Percentiles rank a stretch among this genome's conserved stretches.
Evolutionary conservation across 139 green algal species (phyloP).

Genomic region (Pleodorina starrii): DNA sequence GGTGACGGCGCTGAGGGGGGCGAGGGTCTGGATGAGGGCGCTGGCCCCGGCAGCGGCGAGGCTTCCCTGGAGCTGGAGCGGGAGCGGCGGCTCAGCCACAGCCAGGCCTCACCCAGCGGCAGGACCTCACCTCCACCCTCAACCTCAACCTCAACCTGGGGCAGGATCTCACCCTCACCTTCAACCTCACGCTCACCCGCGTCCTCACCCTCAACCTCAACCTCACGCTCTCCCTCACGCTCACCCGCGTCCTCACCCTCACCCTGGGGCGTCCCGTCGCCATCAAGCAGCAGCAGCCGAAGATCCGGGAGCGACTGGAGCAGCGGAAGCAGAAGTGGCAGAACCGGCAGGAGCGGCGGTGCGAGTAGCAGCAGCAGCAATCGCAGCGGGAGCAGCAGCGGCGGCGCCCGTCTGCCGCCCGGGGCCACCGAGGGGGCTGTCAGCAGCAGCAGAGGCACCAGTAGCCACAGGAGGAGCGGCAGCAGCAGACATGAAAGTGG

Average conservation of each 20-base stretch:
- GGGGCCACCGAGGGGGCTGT: not conserved
- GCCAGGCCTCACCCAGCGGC: not conserved
- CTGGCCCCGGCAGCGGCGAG: no score
- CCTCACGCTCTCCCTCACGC: not conserved
- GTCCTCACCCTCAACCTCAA: not conserved
- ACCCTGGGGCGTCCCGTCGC: no score
- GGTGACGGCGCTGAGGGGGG: no score
- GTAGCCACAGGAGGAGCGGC: slow-evolving; percentile 28
- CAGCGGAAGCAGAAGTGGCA: not conserved
- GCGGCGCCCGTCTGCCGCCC: no score
- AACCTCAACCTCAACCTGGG: no score
- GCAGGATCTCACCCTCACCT: not conserved
- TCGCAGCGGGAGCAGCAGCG: slow-evolving; percentile 34
- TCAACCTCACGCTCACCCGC: not conserved
- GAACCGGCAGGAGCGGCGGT: not conserved
- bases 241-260: not conserved
- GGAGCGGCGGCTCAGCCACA: not conserved
- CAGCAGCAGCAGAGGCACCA: slow-evolving; percentile 29
- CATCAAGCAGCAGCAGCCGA: not conserved
- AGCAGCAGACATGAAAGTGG: slow-evolving; percentile 3
- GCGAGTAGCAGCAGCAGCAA: slow-evolving; percentile 11
- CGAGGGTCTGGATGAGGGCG: no score
- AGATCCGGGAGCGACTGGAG: not conserved
- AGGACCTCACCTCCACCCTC: no score
- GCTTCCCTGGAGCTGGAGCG: not conserved